Evolutionary conservation across 2,329 filamentous ascomycete genomes (phyloP).

Genomic region (Fusarium pseudonygamai): DNA sequence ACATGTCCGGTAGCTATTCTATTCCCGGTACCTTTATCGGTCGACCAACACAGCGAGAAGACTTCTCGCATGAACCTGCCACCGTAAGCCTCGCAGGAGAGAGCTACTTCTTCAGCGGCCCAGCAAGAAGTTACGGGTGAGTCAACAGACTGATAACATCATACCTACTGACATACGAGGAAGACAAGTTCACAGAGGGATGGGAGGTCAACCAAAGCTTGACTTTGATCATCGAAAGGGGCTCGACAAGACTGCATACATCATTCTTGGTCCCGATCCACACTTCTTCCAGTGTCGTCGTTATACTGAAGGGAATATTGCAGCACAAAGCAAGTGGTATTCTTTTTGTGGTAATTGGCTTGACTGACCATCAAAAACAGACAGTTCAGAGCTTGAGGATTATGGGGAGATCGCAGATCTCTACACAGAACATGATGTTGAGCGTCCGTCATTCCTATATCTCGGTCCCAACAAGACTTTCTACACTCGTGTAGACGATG

Average conservation of each 20-base stretch:
- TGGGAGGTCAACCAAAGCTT: neutral
- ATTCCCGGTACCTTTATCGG: neutral
- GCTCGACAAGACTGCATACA: conserved; percentile 12
- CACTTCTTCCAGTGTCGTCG: conserved; percentile 38
- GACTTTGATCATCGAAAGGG: conserved; percentile 19
- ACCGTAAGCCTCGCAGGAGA: conserved; percentile 32
- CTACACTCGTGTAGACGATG: conserved; percentile 30
- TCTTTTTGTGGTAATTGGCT: too few relatives aligned
- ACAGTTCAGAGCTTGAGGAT: conserved; percentile 25
- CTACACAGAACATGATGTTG: conserved; percentile 30
- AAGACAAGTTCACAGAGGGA: conserved; percentile 9
- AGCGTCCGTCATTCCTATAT: conserved; percentile 35
- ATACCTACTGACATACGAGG: neutral
- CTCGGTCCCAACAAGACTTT: conserved; percentile 29
- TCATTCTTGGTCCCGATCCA: conserved; percentile 31
- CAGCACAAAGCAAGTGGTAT: conserved; percentile 22
- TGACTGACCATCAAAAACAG: neutral
- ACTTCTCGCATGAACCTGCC: conserved; percentile 21
- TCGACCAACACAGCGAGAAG: neutral
- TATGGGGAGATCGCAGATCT: conserved; percentile 30
- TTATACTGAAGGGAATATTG: conserved; percentile 17
- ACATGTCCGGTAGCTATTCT: neutral
- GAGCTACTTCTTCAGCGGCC: conserved; percentile 37
- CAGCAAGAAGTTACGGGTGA: conserved; percentile 32
- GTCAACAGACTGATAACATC: neutral